Percentiles rank a stretch among this genome's conserved stretches.
These are phyloP conservation scores for Phlyctochytrium arcticum DNA, from an alignment of 192 early-diverging fungal species.

Conservation along the genomic window DNA sequence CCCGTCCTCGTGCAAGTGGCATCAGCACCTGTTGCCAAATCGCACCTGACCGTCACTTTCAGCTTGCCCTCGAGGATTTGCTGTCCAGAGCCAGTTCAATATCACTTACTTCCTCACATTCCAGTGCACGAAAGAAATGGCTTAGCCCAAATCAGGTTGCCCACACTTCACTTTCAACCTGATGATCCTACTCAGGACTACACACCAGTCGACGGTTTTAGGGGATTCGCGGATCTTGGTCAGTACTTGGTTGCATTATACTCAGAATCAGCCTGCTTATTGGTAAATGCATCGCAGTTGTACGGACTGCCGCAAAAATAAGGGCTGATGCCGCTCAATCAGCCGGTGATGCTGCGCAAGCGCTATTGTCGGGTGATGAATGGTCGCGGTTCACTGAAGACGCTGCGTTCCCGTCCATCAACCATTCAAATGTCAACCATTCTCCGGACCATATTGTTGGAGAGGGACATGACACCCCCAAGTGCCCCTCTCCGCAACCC, in stretches of 20 bases:
- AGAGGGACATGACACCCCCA: too few species aligned
- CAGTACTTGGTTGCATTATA: not conserved
- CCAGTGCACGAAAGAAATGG: too few species aligned
- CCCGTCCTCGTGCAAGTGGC: too few species aligned
- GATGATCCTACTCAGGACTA: not conserved
- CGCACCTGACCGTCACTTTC: not conserved
- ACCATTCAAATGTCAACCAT: too few species aligned
- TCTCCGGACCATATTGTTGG: too few species aligned
- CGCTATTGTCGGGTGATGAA: not conserved
- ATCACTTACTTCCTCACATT: not conserved
- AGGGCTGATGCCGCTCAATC: not conserved
- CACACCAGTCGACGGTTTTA: not conserved
- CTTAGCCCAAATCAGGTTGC: too few species aligned
- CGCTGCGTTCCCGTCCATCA: too few species aligned
- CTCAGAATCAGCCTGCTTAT: not conserved
- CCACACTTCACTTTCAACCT: not conserved
- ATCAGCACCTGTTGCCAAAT: too few species aligned
- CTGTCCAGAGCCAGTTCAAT: not conserved
- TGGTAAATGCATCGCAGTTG: not conserved
- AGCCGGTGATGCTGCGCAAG: not conserved
- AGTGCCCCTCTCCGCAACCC: too few species aligned
- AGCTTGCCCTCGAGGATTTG: not conserved
- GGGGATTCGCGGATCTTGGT: not conserved
- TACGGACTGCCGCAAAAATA: not conserved
- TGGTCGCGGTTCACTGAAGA: not conserved